Evolutionary conservation across 257 asterid genomes (phyloP).

Genomic region (Catharanthus roseus): DNA sequence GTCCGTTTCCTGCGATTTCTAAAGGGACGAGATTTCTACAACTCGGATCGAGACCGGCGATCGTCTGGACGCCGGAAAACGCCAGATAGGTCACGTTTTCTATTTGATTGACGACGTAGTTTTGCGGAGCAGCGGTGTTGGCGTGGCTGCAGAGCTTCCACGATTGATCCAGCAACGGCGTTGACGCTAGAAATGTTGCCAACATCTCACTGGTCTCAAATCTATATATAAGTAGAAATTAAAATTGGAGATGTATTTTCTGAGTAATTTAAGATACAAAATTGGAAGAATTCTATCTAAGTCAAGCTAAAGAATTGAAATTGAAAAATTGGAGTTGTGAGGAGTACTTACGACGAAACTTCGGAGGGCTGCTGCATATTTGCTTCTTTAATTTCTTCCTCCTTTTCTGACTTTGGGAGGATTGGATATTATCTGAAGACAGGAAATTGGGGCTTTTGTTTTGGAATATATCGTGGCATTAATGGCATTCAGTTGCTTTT

Average conservation of each 20-base stretch:
- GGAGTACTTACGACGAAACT: too few species aligned
- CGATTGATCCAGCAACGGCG: conserved; percentile 69
- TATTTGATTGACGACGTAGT: conserved; percentile 32
- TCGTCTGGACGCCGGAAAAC: conserved; percentile 58
- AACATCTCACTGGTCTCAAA: conserved; percentile 85
- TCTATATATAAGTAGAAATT: conserved; percentile 22
- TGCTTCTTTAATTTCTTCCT: too few species aligned
- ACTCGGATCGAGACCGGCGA: conserved; percentile 36
- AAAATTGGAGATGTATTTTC: neutral
- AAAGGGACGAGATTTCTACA: conserved; percentile 46
- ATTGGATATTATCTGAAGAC: too few species aligned
- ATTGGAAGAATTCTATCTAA: conserved; percentile 1
- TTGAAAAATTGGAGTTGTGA: too few species aligned
- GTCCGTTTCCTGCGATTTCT: conserved; percentile 23
- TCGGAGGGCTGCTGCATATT: too few species aligned
- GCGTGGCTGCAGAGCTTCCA: conserved; percentile 62
- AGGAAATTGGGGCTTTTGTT: too few species aligned
- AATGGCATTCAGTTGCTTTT: too few species aligned
- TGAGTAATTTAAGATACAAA: neutral
- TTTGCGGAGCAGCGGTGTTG: conserved; percentile 32
- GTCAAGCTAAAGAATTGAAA: neutral
- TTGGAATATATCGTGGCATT: too few species aligned
- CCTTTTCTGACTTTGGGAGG: too few species aligned
- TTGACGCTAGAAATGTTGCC: conserved; percentile 65
- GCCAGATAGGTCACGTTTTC: conserved; percentile 57